Conservation (phyloP, 495 filamentous ascomycete genomes). For the Tuber magnatum region DNA sequence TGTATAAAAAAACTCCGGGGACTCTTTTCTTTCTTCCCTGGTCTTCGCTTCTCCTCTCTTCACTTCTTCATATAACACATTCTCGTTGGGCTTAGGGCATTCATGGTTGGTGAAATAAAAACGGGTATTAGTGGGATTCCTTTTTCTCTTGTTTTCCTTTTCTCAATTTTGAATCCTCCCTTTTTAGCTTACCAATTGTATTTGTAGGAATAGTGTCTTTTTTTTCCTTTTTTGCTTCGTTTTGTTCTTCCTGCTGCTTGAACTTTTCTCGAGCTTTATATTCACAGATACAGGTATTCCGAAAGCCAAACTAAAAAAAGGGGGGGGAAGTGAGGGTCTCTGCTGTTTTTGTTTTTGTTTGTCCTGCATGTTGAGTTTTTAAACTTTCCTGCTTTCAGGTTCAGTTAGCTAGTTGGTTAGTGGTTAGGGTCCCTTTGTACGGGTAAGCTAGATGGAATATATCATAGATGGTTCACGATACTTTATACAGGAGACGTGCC, state of each 20-base stretch:
- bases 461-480: constrained; percentile 2
- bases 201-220: background rate
- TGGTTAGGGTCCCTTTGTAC: background rate
- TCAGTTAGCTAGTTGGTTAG: background rate
- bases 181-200: background rate
- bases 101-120: constrained; percentile 3
- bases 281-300: background rate
- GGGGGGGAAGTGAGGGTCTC: background rate
- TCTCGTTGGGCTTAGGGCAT: constrained; percentile 2
- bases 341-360: background rate
- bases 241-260: background rate
- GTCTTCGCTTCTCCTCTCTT: background rate
- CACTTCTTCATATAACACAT: background rate
- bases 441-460: constrained; percentile 5
- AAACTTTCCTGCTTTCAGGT: background rate
- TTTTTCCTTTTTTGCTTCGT: background rate
- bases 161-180: background rate
- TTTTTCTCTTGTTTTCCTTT: background rate
- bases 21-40: background rate
- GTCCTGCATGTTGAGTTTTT: background rate
- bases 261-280: background rate
- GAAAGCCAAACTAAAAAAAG: background rate
- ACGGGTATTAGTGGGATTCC: constrained; percentile 1
- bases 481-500: background rate
- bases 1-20: background rate